These are phyloP conservation scores for Xylaria sp. DNA, from an alignment of 2,329 filamentous ascomycete species.

Conservation along the genomic window DNA sequence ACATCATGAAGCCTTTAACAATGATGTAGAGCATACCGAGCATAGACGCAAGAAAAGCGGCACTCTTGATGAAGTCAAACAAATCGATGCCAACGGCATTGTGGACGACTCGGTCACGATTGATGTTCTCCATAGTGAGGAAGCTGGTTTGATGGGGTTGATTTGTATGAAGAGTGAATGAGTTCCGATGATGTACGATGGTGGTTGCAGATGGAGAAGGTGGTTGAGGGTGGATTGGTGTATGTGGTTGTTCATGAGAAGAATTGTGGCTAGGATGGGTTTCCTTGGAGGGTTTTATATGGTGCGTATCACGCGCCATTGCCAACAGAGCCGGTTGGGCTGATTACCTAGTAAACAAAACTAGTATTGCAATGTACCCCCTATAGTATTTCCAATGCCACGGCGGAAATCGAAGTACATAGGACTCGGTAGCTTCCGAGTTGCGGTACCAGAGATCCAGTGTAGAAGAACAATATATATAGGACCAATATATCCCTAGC, in stretches of 20 bases:
- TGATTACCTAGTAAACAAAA: neutral
- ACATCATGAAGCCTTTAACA: neutral
- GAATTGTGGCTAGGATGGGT: slow-evolving; percentile 2
- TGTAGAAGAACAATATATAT: neutral
- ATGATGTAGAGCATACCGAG: slow-evolving; percentile 3
- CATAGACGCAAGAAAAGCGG: neutral
- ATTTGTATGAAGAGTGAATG: slow-evolving; percentile 18
- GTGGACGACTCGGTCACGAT: slow-evolving; percentile 29
- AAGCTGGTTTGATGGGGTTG: slow-evolving; percentile 36
- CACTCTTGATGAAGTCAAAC: slow-evolving; percentile 10
- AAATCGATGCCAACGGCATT: slow-evolving; percentile 19
- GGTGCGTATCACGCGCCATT: slow-evolving; percentile 23
- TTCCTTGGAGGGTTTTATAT: neutral
- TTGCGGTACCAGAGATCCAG: neutral
- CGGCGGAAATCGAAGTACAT: neutral
- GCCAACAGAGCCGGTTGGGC: neutral
- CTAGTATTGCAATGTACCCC: neutral
- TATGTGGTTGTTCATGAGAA: slow-evolving; percentile 5
- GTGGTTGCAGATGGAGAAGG: slow-evolving; percentile 1
- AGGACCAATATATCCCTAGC: neutral
- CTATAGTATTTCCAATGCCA: neutral
- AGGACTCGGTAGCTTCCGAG: neutral
- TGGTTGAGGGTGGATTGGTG: slow-evolving; percentile 2
- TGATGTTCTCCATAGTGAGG: slow-evolving; percentile 36
- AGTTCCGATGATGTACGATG: neutral